phyloP scores from a whole-genome alignment of 2,329 filamentous ascomycete genomes.

The Ophiostoma ips region DNA sequence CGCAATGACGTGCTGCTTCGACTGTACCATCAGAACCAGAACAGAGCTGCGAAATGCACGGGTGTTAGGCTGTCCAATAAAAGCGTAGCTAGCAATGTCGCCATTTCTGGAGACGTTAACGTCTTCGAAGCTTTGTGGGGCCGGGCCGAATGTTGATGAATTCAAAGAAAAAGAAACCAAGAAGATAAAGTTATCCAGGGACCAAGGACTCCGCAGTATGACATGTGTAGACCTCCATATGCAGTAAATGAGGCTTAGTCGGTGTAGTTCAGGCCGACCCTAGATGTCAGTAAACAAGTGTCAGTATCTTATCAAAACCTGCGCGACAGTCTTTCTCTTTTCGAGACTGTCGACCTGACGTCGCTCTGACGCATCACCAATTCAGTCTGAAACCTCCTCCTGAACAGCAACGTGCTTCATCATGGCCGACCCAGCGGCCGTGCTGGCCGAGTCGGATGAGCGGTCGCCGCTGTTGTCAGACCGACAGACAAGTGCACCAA shows the following conservation, averaged over 20 bases:
- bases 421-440: not conserved
- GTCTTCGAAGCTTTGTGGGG: not conserved
- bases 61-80: not conserved
- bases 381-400: not conserved
- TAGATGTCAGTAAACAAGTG: too few species aligned
- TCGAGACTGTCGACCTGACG: not conserved
- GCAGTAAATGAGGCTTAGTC: too few species aligned
- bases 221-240: too few species aligned
- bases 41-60: too few species aligned
- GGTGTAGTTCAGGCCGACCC: too few species aligned
- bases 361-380: not conserved
- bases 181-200: too few species aligned
- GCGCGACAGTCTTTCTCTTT: too few species aligned
- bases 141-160: not conserved
- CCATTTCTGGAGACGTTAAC: slow-evolving; percentile 7
- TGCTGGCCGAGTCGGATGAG: slow-evolving; percentile 4
- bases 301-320: too few species aligned
- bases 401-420: too few species aligned
- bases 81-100: slow-evolving; percentile 5
- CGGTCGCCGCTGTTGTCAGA: slow-evolving; percentile 7
- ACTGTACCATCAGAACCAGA: too few species aligned
- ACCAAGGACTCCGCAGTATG: too few species aligned
- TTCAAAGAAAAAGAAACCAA: not conserved
- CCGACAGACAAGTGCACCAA: not conserved
- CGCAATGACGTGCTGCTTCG: too few species aligned